phyloP scores from a whole-genome alignment of 495 filamentous ascomycete genomes.

The Tricharina praecox region DNA sequence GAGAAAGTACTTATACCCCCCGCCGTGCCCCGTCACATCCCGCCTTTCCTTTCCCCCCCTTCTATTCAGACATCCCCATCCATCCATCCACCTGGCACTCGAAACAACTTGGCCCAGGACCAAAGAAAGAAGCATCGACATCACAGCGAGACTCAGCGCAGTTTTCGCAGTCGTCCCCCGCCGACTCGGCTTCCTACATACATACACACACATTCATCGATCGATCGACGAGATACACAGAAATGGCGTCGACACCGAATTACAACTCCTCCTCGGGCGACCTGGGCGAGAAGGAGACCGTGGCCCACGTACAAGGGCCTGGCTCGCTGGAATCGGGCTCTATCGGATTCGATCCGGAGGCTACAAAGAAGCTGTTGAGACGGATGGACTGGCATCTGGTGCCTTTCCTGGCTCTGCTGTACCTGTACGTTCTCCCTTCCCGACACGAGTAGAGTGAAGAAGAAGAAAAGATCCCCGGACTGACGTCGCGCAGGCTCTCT shows the following conservation, averaged over 20 bases:
- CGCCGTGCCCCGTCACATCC: no score
- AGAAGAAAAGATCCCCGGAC: constrained; percentile 10
- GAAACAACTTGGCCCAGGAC: no score
- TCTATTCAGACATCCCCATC: no score
- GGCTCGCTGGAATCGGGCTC: background rate
- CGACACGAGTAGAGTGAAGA: constrained; percentile 7
- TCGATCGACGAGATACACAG: no score
- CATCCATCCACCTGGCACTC: no score
- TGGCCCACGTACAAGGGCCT: background rate
- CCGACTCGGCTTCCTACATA: no score
- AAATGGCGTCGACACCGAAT: background rate
- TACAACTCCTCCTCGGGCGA: background rate
- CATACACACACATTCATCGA: no score
- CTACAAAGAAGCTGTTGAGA: constrained; percentile 32
- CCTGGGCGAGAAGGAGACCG: background rate
- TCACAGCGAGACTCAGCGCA: no score
- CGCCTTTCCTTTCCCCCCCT: no score
- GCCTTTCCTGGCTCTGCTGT: constrained; percentile 38
- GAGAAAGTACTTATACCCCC: no score
- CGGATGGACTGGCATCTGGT: constrained; percentile 37
- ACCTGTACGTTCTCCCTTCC: constrained; percentile 28
- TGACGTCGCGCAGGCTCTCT: constrained; percentile 30
- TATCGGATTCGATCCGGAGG: constrained; percentile 16
- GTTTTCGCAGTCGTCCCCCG: no score
- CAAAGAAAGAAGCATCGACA: no score